These are phyloP conservation scores for Cucurbita moschata DNA, from an alignment of 306 rosid species.

Conservation along the genomic window DNA sequence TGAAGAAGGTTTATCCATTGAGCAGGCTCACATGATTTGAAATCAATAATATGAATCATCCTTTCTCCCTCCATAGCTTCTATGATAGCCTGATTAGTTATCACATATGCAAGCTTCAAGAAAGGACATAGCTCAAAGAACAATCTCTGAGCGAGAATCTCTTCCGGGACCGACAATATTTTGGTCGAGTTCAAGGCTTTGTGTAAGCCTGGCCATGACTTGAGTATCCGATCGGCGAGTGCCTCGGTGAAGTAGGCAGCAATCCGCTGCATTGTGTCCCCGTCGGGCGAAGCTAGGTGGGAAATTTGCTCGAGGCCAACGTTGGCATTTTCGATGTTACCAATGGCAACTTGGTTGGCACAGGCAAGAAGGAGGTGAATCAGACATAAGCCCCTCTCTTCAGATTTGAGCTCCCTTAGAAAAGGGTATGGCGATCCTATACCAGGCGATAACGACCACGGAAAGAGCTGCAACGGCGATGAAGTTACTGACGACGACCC, in stretches of 20 bases:
- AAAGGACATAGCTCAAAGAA: conserved; percentile 73
- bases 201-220: conserved; percentile 49
- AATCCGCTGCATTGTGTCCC: conserved; percentile 53
- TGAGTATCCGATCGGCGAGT: conserved; percentile 51
- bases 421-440: conserved; percentile 50
- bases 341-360: conserved; percentile 57
- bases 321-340: conserved; percentile 61
- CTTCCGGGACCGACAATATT: conserved; percentile 32
- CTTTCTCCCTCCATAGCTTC: conserved; percentile 72
- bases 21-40: conserved; percentile 56
- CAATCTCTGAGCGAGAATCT: conserved; percentile 32
- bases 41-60: conserved; percentile 69
- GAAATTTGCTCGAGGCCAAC: conserved; percentile 51
- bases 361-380: conserved; percentile 44
- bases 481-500: conserved; percentile 30
- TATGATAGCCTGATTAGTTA: conserved; percentile 66
- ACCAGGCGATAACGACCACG: conserved; percentile 20
- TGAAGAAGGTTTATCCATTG: conserved; percentile 64
- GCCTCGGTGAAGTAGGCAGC: conserved; percentile 71
- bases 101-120: conserved; percentile 52
- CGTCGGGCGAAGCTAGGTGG: conserved; percentile 54
- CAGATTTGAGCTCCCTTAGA: conserved; percentile 38
- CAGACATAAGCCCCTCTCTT: conserved; percentile 37
- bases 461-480: conserved; percentile 20
- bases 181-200: conserved; percentile 53